phyloP scores from a whole-genome alignment of 306 rosid genomes.

The Sesbania bispinosa region DNA sequence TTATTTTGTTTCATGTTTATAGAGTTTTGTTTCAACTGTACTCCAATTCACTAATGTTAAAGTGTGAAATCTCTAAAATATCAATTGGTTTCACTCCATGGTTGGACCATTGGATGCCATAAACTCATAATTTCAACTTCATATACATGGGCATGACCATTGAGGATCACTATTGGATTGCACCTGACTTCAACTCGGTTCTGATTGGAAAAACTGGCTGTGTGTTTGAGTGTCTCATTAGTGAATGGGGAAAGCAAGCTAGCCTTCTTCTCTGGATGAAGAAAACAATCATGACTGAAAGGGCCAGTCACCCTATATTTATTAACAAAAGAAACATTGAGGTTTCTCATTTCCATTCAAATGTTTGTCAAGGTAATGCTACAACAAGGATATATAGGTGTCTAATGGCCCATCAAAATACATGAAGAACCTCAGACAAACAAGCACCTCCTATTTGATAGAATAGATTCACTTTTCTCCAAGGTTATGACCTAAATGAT shows the following conservation, averaged over 20 bases:
- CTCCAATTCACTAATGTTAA: not conserved
- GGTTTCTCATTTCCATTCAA: not conserved
- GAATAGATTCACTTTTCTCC: not conserved
- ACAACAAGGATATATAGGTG: not conserved
- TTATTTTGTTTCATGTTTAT: too few species aligned
- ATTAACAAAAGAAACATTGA: not conserved
- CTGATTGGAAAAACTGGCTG: not conserved
- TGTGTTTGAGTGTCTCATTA: not conserved
- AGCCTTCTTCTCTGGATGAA: not conserved
- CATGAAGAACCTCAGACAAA: not conserved
- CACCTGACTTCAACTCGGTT: not conserved
- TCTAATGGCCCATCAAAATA: not conserved
- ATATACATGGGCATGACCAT: not conserved
- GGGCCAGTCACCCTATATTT: not conserved
- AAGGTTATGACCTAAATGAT: not conserved
- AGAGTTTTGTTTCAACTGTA: slow-evolving; percentile 8
- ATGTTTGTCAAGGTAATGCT: not conserved
- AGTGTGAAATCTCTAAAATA: not conserved
- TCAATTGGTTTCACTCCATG: not conserved
- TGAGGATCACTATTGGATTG: not conserved
- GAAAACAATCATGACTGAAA: not conserved
- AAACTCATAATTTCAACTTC: not conserved
- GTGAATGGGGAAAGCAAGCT: not conserved
- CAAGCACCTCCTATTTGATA: not conserved
- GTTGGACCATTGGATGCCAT: not conserved